A percentile compares a stretch with the other conserved stretches of the same genome.
Conservation (phyloP, 2,329 filamentous ascomycete species). For the Colletotrichum musae region DNA sequence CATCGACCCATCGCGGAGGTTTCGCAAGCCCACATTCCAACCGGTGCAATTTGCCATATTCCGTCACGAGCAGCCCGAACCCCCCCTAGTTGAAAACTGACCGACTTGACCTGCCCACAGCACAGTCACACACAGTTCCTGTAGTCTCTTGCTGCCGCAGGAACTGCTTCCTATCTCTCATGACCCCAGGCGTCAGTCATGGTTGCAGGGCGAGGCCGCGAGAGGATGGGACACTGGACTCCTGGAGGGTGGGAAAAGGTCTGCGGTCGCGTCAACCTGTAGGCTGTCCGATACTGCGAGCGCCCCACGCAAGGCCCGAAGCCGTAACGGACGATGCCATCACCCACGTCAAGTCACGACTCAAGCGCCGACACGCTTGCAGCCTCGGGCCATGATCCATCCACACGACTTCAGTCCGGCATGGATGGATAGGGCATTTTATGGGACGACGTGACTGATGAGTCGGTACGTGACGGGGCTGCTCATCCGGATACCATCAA, state of each 20-base stretch:
- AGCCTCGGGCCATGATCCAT: constrained; percentile 8
- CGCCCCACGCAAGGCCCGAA: constrained; percentile 16
- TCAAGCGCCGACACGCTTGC: constrained; percentile 27
- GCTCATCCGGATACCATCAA: constrained; percentile 15
- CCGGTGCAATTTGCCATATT: constrained; percentile 26
- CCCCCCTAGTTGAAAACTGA: background rate
- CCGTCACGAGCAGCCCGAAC: constrained; percentile 6
- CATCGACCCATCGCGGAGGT: constrained; percentile 33
- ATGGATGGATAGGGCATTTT: constrained; percentile 2
- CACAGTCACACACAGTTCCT: constrained; percentile 10
- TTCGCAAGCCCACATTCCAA: constrained; percentile 36
- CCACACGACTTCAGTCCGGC: constrained; percentile 8
- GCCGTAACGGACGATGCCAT: constrained; percentile 2
- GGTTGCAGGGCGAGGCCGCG: too few species aligned
- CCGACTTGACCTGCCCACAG: constrained; percentile 6
- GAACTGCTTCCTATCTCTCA: too few species aligned
- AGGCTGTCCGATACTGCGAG: constrained; percentile 5
- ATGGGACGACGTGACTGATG: constrained; percentile 7
- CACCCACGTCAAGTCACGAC: constrained; percentile 17
- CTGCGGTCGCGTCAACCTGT: constrained; percentile 4
- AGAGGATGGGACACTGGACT: constrained; percentile 12
- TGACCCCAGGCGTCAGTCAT: too few species aligned
- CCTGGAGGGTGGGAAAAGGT: constrained; percentile 8
- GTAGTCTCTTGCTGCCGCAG: constrained; percentile 8
- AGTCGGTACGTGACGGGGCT: constrained; percentile 5